Evolutionary conservation across 1,284 basidiomycete genomes (phyloP).

Genomic region (Ustilago tritici): DNA sequence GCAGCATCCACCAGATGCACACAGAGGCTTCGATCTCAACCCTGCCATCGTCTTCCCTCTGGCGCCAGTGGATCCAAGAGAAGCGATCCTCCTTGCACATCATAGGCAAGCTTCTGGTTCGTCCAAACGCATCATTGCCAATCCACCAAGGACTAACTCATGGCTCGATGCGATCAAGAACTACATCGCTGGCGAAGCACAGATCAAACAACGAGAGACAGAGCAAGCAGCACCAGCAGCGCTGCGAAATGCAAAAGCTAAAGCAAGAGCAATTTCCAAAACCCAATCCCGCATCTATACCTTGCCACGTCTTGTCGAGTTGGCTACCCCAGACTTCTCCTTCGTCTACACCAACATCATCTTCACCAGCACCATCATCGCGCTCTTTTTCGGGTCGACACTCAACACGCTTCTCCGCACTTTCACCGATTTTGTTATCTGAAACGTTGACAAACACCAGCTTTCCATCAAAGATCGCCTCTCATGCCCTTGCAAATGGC

Average conservation of each 20-base stretch:
- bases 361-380: slow-evolving; percentile 70
- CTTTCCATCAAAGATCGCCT: not conserved
- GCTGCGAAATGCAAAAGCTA: not conserved
- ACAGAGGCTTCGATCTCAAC: slow-evolving; percentile 91
- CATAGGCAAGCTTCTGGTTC: not conserved
- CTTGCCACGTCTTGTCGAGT: slow-evolving; percentile 82
- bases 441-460: not conserved
- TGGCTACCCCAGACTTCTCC: slow-evolving; percentile 96
- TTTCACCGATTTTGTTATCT: slow-evolving; percentile 72
- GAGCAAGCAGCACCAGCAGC: not conserved
- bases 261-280: not conserved
- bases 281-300: slow-evolving; percentile 76
- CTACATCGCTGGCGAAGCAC: not conserved
- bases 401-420: slow-evolving; percentile 88
- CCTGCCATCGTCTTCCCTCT: slow-evolving; percentile 73
- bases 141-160: not conserved
- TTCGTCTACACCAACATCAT: slow-evolving; percentile 98
- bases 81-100: not conserved
- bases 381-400: slow-evolving; percentile 90
- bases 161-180: not conserved
- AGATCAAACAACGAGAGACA: not conserved
- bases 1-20: slow-evolving; percentile 94
- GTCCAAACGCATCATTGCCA: not conserved
- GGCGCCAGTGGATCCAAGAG: slow-evolving; percentile 11
- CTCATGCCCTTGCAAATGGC: not conserved